Percentiles rank a stretch among this genome's conserved stretches.
phyloP scores from a whole-genome alignment of 306 rosid species.

The Cucumis hystrix region DNA sequence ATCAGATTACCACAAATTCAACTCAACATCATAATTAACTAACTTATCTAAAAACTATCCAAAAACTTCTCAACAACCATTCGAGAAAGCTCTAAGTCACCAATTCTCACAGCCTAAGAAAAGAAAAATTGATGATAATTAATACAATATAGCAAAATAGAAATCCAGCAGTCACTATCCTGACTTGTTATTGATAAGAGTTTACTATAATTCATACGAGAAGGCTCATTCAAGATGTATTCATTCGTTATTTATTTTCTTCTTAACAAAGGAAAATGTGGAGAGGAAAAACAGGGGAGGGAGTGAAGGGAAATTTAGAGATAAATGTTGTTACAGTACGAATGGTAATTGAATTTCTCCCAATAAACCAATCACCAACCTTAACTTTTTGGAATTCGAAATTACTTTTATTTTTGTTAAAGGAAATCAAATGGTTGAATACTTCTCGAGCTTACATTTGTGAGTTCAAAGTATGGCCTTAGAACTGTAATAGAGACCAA shows the following conservation, averaged over 20 bases:
- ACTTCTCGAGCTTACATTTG: constrained; percentile 50
- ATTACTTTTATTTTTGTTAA: not conserved
- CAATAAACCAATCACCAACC: not conserved
- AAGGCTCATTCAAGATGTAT: not conserved
- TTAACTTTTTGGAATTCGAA: not conserved
- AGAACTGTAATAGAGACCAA: constrained; percentile 41
- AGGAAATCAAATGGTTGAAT: not conserved
- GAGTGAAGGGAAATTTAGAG: not conserved
- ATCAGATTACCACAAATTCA: no score
- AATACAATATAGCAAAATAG: not conserved
- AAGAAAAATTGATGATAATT: not conserved
- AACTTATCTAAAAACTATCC: no score
- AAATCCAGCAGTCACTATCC: not conserved
- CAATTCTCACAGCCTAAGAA: constrained; percentile 93
- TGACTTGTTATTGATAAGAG: not conserved
- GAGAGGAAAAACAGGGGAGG: not conserved
- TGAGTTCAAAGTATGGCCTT: constrained; percentile 96
- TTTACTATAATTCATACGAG: not conserved
- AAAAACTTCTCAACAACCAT: constrained; percentile 84
- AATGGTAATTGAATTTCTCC: not conserved
- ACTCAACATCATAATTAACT: no score
- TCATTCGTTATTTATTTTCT: not conserved
- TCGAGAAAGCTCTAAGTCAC: constrained; percentile 89
- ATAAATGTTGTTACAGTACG: not conserved
- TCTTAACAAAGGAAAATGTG: not conserved